Conservation (phyloP, 805 yeast genomes). For the Myxozyma neotropica region DNA sequence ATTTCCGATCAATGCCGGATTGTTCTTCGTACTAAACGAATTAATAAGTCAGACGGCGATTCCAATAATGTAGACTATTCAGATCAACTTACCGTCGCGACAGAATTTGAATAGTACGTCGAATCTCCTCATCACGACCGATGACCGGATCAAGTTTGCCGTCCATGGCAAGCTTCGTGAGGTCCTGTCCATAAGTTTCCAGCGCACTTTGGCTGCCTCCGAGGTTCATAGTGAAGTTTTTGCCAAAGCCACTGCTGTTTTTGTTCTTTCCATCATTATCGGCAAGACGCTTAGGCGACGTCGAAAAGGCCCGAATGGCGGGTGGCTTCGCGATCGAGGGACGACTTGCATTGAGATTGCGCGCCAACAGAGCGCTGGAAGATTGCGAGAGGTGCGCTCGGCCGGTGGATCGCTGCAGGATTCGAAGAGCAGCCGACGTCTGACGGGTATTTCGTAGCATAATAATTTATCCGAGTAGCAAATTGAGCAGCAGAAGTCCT, state of each 20-base stretch:
- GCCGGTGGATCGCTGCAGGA: not conserved
- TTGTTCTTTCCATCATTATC: conserved; percentile 10
- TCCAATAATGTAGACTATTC: not conserved
- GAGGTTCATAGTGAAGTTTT: conserved; percentile 47
- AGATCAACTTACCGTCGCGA: conserved; percentile 62
- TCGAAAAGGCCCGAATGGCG: conserved; percentile 7
- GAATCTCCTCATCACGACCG: conserved; percentile 93
- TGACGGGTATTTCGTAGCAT: conserved; percentile 4
- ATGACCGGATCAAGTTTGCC: conserved; percentile 96
- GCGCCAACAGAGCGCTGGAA: not conserved
- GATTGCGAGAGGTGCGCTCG: not conserved
- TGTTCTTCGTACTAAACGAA: conserved; percentile 67
- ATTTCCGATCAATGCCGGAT: conserved; percentile 91
- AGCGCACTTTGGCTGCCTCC: conserved; percentile 57
- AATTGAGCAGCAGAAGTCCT: not conserved
- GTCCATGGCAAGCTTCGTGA: conserved; percentile 81
- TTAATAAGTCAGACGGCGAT: not conserved
- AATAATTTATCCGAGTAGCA: not conserved
- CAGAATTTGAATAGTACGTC: conserved; percentile 87
- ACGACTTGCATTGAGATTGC: too few species aligned
- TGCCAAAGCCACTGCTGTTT: conserved; percentile 13
- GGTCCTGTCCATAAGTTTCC: conserved; percentile 80
- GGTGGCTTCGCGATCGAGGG: not conserved
- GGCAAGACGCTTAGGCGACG: not conserved
- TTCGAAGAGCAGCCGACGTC: not conserved